Evolutionary conservation across 192 early-diverging fungal species (phyloP).

Genomic region (Entomortierella chlamydospora): DNA sequence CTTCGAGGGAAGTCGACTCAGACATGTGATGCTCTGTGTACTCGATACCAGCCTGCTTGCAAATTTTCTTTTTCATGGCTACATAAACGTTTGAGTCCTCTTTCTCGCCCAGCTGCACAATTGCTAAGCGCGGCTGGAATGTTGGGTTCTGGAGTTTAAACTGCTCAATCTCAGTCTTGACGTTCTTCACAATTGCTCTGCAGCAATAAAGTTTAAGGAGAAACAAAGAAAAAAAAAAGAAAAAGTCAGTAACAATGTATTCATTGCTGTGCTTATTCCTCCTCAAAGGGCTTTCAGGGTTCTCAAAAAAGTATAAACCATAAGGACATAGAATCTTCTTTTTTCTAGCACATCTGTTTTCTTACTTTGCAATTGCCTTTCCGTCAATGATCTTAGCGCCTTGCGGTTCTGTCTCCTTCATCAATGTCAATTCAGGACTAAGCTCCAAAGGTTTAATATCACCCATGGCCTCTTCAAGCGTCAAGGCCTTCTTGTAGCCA

Average conservation of each 20-base stretch:
- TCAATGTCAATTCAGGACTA: constrained; percentile 36
- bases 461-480: constrained; percentile 46
- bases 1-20: constrained; percentile 12
- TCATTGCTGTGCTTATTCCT: neutral
- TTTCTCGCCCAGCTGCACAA: constrained; percentile 92
- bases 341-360: neutral
- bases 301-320: neutral
- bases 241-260: neutral
- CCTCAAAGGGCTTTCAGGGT: too few relatives aligned
- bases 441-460: constrained; percentile 41
- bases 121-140: constrained; percentile 86
- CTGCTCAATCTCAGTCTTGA: constrained; percentile 75
- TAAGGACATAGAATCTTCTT: neutral
- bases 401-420: constrained; percentile 11
- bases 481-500: constrained; percentile 25
- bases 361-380: constrained; percentile 82
- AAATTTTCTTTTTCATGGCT: constrained; percentile 92
- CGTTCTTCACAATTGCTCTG: constrained; percentile 77
- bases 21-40: constrained; percentile 35
- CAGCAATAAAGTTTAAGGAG: neutral
- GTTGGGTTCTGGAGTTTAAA: constrained; percentile 71
- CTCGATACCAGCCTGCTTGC: constrained; percentile 71
- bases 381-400: constrained; percentile 79
- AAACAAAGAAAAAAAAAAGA: neutral
- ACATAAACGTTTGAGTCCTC: constrained; percentile 97